A percentile compares a stretch with the other conserved stretches of the same genome.
These are phyloP conservation scores for Sclerotinia borealis DNA, from an alignment of 2,329 filamentous ascomycete genomes.

Conservation along the genomic window DNA sequence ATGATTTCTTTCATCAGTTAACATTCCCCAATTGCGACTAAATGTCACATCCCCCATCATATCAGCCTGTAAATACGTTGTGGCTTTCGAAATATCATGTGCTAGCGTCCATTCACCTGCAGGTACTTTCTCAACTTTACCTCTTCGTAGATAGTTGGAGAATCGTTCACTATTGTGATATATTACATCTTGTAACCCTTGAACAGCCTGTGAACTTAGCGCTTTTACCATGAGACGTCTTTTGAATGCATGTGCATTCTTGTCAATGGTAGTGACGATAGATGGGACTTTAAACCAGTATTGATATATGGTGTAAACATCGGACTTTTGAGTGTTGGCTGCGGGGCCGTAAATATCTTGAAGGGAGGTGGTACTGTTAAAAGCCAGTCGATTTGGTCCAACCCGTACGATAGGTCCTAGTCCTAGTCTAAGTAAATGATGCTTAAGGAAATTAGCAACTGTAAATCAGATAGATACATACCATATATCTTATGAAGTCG, in stretches of 20 bases:
- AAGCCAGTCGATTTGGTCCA: background rate
- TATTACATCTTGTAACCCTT: background rate
- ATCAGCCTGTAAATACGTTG: background rate
- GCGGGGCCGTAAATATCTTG: background rate
- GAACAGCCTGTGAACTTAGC: background rate
- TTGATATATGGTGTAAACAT: background rate
- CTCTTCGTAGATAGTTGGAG: background rate
- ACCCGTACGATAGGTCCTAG: conserved; percentile 56
- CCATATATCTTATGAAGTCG: conserved; percentile 67
- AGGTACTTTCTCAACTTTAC: background rate
- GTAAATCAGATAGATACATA: conserved; percentile 26
- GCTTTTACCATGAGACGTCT: background rate
- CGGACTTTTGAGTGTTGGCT: background rate
- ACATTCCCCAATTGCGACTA: background rate
- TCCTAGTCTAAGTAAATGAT: background rate
- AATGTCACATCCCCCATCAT: background rate
- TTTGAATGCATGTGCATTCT: background rate
- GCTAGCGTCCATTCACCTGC: background rate
- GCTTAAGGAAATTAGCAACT: background rate
- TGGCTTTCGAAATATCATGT: background rate
- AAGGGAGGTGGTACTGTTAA: background rate
- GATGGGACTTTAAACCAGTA: conserved; percentile 1
- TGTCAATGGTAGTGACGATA: background rate
- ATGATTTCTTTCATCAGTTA: background rate
- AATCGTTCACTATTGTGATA: background rate